Base-by-base conservation (phyloP, 2,329 filamentous ascomycete species). In the Trichophyton simii region DNA sequence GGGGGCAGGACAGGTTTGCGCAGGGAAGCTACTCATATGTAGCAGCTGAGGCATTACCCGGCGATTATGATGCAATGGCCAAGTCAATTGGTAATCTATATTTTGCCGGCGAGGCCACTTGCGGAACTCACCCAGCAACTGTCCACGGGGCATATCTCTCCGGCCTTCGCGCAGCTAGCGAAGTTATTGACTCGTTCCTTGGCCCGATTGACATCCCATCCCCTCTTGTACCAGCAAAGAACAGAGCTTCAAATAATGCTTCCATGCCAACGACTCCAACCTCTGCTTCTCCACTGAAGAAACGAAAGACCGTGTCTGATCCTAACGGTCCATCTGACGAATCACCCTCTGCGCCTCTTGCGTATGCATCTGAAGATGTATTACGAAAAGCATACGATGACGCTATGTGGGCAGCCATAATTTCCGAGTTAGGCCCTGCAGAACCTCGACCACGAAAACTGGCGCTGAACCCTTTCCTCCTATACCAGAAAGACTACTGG, bases 121-220 rank as follows among this genome's bases (percentile, higher is more conserved):
- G 89, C 67, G 91, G 89, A 55, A 96, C 91, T 0, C 91, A 99
- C 71, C 94, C 95, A 11, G 94, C 95, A 36, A 99, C 94, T 1
- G 94, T 99, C 0, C 94, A 99, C 67, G 94, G 94, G 4, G 95
- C 94, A 7, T 99, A 97, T 70, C 79, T 99, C 3, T 96, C 94
- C 1, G 95, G 94, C 2, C 79, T 99, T 4, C 86, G 94, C 58
- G 94, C 88, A 2, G 94, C 94, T 9, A 87, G 88, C 2, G 91
- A 97, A 69, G 83, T 99, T 1, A 78, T 96, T 42, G 86, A 92
- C 60, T 78, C 83, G 2, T 82, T 96, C 71, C 79, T 94, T 36
- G 94, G 94, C 0, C 86, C 90, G 0, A 90, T 99, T 63, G 77
- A 86, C 52, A 78, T 96, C 9, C 87, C 88, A 0, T 79, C 79